Evolutionary conservation across 75 land plant species (phyloP).

Genomic region (Cryptomeria japonica): DNA sequence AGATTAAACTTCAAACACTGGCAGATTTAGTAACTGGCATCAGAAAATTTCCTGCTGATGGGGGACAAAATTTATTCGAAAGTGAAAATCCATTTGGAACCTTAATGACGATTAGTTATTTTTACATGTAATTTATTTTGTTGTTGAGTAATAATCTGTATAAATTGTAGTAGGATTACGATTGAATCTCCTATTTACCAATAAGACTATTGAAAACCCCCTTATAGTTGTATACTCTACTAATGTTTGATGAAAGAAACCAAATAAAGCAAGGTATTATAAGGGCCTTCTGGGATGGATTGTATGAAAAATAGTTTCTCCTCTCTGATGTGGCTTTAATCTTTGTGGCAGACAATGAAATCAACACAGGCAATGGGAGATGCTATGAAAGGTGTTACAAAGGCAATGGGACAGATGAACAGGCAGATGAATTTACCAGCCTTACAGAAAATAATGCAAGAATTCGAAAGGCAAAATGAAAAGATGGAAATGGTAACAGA

Average conservation of each 20-base stretch:
- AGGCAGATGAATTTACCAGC: constrained; percentile 92
- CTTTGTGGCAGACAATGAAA: constrained; percentile 68
- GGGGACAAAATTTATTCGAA: not conserved
- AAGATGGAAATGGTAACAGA: constrained; percentile 87
- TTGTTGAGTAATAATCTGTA: not conserved
- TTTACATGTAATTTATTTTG: not conserved
- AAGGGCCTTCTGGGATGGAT: not conserved
- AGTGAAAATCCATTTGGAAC: not conserved
- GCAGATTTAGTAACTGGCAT: not conserved
- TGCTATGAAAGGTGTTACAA: constrained; percentile 98
- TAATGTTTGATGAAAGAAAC: not conserved
- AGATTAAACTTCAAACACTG: not conserved
- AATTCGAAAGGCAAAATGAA: constrained; percentile 88
- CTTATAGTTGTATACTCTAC: not conserved
- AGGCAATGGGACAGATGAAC: constrained; percentile 97
- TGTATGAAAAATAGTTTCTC: not conserved
- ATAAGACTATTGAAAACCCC: not conserved
- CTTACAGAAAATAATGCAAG: constrained; percentile 92
- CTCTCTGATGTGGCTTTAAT: not conserved
- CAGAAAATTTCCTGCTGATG: not conserved
- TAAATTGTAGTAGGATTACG: not conserved
- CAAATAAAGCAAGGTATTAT: not conserved
- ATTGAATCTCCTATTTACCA: not conserved
- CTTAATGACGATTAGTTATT: not conserved
- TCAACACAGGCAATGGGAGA: constrained; percentile 98